Conservation (phyloP, 306 rosid species). For the Senna tora region DNA sequence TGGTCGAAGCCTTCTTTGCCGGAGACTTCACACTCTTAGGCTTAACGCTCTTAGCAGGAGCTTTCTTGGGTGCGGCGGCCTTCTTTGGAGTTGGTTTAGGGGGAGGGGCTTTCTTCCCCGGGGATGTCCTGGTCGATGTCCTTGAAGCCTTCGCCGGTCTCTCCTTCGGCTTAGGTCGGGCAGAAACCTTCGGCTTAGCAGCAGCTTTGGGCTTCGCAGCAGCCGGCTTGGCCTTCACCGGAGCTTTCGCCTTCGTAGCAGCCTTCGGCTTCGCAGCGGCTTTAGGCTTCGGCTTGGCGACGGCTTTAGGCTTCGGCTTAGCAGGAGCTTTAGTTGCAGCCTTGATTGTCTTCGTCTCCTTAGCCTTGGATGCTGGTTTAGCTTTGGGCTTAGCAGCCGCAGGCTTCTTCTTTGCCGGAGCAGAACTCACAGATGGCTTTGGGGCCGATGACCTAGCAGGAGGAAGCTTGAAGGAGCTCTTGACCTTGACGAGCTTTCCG, state of each 20-base stretch:
- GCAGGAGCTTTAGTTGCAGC: background rate
- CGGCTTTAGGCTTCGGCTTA: conserved; percentile 23
- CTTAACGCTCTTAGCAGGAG: conserved; percentile 48
- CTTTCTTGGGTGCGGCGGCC: conserved; percentile 52
- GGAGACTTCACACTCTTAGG: conserved; percentile 60
- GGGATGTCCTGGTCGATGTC: conserved; percentile 69
- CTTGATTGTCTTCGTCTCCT: conserved; percentile 27
- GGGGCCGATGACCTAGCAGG: conserved; percentile 27
- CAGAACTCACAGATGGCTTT: conserved; percentile 13
- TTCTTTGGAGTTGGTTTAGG: conserved; percentile 54
- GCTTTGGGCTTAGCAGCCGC: conserved; percentile 33
- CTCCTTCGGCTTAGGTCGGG: conserved; percentile 55
- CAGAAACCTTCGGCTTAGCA: conserved; percentile 41
- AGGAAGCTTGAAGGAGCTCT: conserved; percentile 62
- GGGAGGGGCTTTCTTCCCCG: conserved; percentile 61
- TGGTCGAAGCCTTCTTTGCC: conserved; percentile 53
- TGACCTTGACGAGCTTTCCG: conserved; percentile 58
- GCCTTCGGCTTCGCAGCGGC: conserved; percentile 43
- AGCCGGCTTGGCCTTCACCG: conserved; percentile 25
- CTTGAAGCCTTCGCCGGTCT: conserved; percentile 63
- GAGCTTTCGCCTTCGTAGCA: conserved; percentile 33
- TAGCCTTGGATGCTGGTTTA: conserved; percentile 32
- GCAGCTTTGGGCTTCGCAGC: conserved; percentile 34
- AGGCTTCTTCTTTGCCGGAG: conserved; percentile 53
- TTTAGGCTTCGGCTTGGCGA: conserved; percentile 44